Base-by-base conservation (phyloP, 192 early-diverging fungal species). In the Gonapodya prolifera region DNA sequence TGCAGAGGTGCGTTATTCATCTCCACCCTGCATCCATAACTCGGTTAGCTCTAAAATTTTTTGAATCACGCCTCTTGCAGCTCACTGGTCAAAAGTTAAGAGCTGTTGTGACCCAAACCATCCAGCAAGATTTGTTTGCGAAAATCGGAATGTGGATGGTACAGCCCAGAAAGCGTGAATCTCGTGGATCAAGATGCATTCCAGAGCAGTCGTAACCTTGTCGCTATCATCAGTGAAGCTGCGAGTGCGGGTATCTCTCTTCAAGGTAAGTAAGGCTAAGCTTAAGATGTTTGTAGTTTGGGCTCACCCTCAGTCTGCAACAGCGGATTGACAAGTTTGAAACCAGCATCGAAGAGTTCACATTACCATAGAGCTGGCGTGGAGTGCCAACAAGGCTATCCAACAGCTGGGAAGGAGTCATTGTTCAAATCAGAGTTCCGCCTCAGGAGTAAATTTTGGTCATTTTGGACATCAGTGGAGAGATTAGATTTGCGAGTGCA, bases 221-320 rank as follows among this genome's bases (percentile, higher is more conserved):
- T 73, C 31, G 71, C 71, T 13, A 73, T 73, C 71, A 73, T 73
- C 71, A 73, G 71, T 32, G 71, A 73, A 2, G 71, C 71, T 32
- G 71, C 71, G 28, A 30, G 28, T 29, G 71, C 71, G 18, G 71
- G 71, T 13, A 73, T 73, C 32, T 73, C 71, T 8, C 71, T 73
- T 2, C 71, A 73, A 32, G 45, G 45, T 61, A 61, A 23, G 23
- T 61, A 16, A 16, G 45, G 8, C 23, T 61, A 23, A 8, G 8
- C 45, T 61, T 23, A 61, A 61, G 8, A 16, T 61, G 8, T 61
- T 61, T 8, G 8, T 16, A 8, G 45, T 61, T 16, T 23, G 23
- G 8, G 8, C 8, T 16, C 45, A 61, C 8, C 23, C 8, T 61
- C 23, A 61, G 8, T 16, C 8, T 61, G 45, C 23, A 16, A 23